Percentiles rank a stretch among this genome's conserved stretches.
Conservation (phyloP, 75 land plant species). For the Cunninghamia lanceolata region DNA sequence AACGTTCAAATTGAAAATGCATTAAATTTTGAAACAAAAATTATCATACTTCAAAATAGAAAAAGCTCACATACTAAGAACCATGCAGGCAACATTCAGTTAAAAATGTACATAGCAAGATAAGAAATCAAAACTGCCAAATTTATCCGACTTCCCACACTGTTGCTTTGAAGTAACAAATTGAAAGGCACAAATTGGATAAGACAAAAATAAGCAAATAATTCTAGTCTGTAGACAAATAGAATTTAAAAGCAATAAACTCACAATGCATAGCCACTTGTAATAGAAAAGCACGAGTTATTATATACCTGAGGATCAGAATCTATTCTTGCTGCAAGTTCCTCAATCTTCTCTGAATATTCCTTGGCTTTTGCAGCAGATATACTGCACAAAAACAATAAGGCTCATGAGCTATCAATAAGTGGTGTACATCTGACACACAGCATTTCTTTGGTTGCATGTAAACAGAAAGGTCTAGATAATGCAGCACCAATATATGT, state of each 20-base stretch:
- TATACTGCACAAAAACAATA: slow-evolving; percentile 39
- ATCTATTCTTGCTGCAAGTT: slow-evolving; percentile 61
- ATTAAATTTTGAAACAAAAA: no score
- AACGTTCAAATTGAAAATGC: no score
- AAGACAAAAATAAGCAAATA: background rate
- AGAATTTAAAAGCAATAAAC: background rate
- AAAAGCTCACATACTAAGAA: no score
- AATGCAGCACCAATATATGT: background rate
- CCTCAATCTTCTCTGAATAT: slow-evolving; percentile 82
- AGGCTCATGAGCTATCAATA: background rate
- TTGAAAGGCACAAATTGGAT: background rate
- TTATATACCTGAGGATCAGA: background rate
- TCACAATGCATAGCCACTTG: background rate
- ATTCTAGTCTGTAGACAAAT: background rate
- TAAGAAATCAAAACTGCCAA: background rate
- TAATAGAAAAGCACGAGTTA: background rate
- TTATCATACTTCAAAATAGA: no score
- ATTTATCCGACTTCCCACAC: background rate
- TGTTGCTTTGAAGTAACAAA: background rate
- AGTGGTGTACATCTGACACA: background rate
- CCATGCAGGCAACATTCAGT: background rate
- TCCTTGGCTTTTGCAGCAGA: slow-evolving; percentile 72
- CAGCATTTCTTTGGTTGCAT: background rate
- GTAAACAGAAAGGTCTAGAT: background rate
- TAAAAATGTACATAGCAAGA: background rate